Percentiles rank a stretch among this genome's conserved stretches.
Conservation (phyloP, 2,329 filamentous ascomycete genomes). For the Fusarium nurragi region DNA sequence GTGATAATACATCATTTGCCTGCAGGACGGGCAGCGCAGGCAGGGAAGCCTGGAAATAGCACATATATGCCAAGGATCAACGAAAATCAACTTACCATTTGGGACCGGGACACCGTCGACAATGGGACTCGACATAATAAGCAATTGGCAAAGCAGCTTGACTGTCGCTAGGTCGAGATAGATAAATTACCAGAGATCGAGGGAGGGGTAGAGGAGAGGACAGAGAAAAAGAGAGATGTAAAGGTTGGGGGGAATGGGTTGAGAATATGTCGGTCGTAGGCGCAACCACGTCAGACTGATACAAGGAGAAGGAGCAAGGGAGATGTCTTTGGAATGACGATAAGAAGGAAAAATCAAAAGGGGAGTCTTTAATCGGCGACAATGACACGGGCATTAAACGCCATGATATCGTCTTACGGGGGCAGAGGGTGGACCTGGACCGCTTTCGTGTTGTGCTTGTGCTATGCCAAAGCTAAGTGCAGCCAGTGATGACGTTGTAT, state of each 20-base stretch:
- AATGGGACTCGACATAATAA: constrained; percentile 31
- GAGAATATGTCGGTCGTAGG: constrained; percentile 1
- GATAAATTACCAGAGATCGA: constrained; percentile 3
- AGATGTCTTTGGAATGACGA: background rate
- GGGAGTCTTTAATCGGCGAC: constrained; percentile 18
- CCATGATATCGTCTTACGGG: constrained; percentile 27
- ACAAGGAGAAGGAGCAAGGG: background rate
- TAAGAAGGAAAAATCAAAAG: constrained; percentile 7
- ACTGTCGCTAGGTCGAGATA: constrained; percentile 6
- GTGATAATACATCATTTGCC: background rate
- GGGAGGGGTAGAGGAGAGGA: constrained; percentile 9
- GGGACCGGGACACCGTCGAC: constrained; percentile 10
- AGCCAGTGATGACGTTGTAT: constrained; percentile 31
- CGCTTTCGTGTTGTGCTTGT: constrained; percentile 31
- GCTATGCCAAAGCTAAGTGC: constrained; percentile 8
- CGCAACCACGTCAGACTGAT: constrained; percentile 29
- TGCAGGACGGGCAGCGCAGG: background rate
- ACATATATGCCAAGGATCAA: background rate
- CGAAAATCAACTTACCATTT: constrained; percentile 34
- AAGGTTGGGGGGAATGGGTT: constrained; percentile 12
- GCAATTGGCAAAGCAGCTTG: background rate
- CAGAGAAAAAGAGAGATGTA: background rate
- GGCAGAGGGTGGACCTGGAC: constrained; percentile 35
- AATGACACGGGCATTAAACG: constrained; percentile 30
- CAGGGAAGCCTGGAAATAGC: background rate